phyloP scores from a whole-genome alignment of 768 basidiomycete species.

The Gymnopilus dilepis region DNA sequence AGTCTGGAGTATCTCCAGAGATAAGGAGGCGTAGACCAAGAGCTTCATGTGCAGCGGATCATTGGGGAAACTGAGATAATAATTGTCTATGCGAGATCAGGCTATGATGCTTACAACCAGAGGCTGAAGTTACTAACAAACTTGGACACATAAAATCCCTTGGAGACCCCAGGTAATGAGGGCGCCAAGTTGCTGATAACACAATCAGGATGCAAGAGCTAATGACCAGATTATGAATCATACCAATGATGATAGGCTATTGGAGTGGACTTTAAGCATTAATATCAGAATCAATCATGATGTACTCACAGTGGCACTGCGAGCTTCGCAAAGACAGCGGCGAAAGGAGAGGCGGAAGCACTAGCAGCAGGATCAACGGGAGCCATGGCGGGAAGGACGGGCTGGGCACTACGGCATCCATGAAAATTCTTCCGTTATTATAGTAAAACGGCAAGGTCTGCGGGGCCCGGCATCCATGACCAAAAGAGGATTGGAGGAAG shows the following conservation, averaged over 20 bases:
- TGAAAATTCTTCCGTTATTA: conserved; percentile 13
- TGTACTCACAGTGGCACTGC: conserved; percentile 16
- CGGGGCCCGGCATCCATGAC: conserved; percentile 10
- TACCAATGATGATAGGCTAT: conserved; percentile 22
- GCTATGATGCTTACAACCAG: background rate
- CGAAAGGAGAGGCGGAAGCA: conserved; percentile 1
- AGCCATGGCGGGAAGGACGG: conserved; percentile 12
- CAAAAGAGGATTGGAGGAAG: conserved; percentile 7
- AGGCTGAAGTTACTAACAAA: conserved; percentile 28
- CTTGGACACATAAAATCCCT: conserved; percentile 37
- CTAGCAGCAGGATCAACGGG: conserved; percentile 1
- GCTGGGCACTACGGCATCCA: conserved; percentile 6
- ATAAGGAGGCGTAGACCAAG: conserved; percentile 30
- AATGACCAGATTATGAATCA: background rate
- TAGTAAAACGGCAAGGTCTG: conserved; percentile 7
- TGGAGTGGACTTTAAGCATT: background rate
- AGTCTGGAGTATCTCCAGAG: conserved; percentile 36
- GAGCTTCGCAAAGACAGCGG: conserved; percentile 11
- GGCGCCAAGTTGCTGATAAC: conserved; percentile 30
- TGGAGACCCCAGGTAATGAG: conserved; percentile 36
- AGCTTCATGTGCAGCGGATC: conserved; percentile 32
- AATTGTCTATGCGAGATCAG: conserved; percentile 30
- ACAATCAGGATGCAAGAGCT: background rate
- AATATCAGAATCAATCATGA: background rate
- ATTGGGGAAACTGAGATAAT: conserved; percentile 36